Base-by-base conservation (phyloP, 2,329 filamentous ascomycete species). In the Fusarium albosuccineum region DNA sequence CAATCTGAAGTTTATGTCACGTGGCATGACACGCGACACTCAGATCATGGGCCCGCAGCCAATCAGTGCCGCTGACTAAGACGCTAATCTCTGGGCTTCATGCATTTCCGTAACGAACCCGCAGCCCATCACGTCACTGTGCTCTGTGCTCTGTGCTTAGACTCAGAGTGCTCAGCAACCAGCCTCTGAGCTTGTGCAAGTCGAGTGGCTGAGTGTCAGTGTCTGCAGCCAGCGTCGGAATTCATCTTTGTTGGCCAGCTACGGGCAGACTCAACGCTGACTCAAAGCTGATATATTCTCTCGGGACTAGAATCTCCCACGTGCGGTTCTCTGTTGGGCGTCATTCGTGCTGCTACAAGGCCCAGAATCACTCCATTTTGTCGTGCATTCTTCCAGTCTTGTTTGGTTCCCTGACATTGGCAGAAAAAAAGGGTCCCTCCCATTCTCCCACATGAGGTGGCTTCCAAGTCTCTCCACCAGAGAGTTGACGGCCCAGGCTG, bases 91-190 rank as follows among this genome's bases (percentile, higher is more conserved):
- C 56, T 51, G 29, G 9, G 30, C 45, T 37, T 53, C 26, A 36
- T 58, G 49, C 13, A 33, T 33, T 33, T 33, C 30, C 30, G 30
- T 41, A 10, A 26, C 22, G 29, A 44, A 52, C 27, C 30, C 22
- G 40, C 14, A 54, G 55, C 41, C 56, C 62, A 64, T 61, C 55
- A 69, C 66, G 66, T 69, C 66, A 69, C 66, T 64, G 56, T 49
- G 49, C 54, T 29, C 34, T 39, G 22, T 22, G 17, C 17, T 33
- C 30, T 33, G 6, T 6, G 29, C 9, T 36, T 13, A 46, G 26
- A 14, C 48, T 39, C n/a, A n/a, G n/a, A n/a, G 48, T 27, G 7
- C 6, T 37, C 14, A 13, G 36, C 7, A 33, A 10, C 30, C 30
- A 8, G 30, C 30, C 30, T 37, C 36, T 14, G 36, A 13, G 34